Base-by-base conservation (phyloP, 73 alveolate genomes). In the Paramecium sonneborni region DNA sequence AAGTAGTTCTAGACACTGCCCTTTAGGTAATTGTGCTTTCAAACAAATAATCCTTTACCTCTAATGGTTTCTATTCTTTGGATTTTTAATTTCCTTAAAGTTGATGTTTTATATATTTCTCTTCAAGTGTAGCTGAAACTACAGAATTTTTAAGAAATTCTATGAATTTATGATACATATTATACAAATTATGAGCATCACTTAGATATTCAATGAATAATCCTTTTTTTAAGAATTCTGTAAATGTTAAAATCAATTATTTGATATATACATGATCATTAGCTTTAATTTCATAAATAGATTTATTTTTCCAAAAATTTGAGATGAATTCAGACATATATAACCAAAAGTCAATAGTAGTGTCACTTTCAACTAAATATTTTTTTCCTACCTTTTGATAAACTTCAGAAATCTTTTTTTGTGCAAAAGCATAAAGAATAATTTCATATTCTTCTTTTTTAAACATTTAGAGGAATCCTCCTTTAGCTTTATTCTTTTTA, bases 81-180 rank as follows among this genome's bases (percentile, higher is more conserved):
- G 44, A 26, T 46, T 44, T 43, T 43, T 79, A 41, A 23, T 79
- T 46, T 2, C 90, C 90, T 23, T 79, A 21, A 6, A 79, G 15
- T 44, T 79, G 41, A 79, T 79, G 90, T 18, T 79, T 38, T 3
- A 79, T 23, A 15, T 43, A 79, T 44, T 79, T 41, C 37, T 79
- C 90, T 46, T 79, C 90, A 55, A 79, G 14, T 11, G 69, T 79
- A 9, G 90, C 90, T 43, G 90, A 79, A 8, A 79, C 74, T 0
- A 79, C 30, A 2, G 90, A 79, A 6, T 79, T 41, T 28, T 79
- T 79, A 1, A 79, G 30, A 14, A 79, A 79, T 79, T 79, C 90
- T 12, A 43, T 38, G 28, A 79, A 79, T 79, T 44, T 23, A 79
- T 79, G 90, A 14, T 79, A 79, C 90, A 79, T 79, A 20, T 41